Conservation (phyloP, 2,329 filamentous ascomycete species). For the Ascochyta rabiei region DNA sequence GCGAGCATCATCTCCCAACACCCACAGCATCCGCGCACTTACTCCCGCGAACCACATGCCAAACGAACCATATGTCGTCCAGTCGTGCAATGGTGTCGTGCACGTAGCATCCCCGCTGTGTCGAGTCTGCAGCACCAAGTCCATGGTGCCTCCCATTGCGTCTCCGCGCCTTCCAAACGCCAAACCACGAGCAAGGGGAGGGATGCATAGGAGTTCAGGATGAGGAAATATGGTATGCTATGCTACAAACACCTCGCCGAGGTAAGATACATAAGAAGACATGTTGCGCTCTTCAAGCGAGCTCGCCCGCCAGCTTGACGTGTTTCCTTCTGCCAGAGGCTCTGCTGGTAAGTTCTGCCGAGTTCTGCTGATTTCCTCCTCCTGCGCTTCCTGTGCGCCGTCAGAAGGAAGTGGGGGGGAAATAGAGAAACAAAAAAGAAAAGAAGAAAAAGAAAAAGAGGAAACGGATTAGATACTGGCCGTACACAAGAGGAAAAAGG, state of each 20-base stretch:
- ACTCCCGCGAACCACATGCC: no score
- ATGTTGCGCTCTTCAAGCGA: background rate
- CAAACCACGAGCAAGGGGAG: background rate
- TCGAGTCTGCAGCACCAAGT: background rate
- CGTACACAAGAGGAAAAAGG: constrained; percentile 19
- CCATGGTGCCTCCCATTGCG: background rate
- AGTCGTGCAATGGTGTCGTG: background rate
- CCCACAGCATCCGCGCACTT: no score
- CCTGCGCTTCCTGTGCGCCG: constrained; percentile 8
- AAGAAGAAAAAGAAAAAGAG: no score
- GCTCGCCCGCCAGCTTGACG: background rate
- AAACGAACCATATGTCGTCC: no score
- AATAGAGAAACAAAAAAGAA: background rate
- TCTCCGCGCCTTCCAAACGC: constrained; percentile 10
- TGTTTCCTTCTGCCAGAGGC: background rate
- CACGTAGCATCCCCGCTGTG: background rate
- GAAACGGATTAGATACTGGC: background rate
- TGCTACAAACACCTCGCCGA: constrained; percentile 8
- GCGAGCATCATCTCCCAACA: no score
- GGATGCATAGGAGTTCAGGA: background rate
- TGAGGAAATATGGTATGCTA: constrained; percentile 14
- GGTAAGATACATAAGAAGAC: constrained; percentile 13
- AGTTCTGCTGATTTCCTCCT: constrained; percentile 1
- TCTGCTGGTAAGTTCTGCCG: no score
- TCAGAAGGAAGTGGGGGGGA: no score